Evolutionary conservation across 2,329 filamentous ascomycete species (phyloP), one percentile per base, ranked within the genome.

Genomic region (Colletotrichum liriopes): DNA sequence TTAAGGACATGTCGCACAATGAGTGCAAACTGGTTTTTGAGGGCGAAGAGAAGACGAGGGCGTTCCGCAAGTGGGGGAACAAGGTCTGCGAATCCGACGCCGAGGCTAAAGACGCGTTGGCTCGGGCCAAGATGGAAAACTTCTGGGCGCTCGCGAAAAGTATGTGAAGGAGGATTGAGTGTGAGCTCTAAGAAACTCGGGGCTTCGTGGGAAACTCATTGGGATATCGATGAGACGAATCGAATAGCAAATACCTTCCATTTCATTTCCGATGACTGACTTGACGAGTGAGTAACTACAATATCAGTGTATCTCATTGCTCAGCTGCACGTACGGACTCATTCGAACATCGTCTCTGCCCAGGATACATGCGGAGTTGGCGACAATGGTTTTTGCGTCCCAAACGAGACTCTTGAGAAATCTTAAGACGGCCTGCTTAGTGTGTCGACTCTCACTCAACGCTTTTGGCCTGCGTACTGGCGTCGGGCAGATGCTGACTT

Each of bases 71-170:
- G 79, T 98, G 96, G 94, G 89, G 93, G 3, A 95, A 92, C 74
- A 93, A 94, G 80, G 91, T 96, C n/a, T 98, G 95, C 81, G 96
- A 98, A 83, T 96, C 94, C 2, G 96, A 99, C 80, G 89, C 92
- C 14, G 93, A 97, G 79, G 96, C 96, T 6, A 93, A 94, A 79
- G 94, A 98, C 76, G 88, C 92, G 29, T 83, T 99, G 74, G 85
- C 91, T 16, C 89, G 94, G 76, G 90, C 91, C 7, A 98, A 97
- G 86, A 93, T 98, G 89, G 96, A 98, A 77, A 97, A 93, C 77
- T 96, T 99, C 79, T 99, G 96, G 96, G 93, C 93, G 12, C 84
- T 96, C 76, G 96, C 95, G 0, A 97, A 97, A 86, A 94, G 81
- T 20, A 72, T 75, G 61, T 52, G 6, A 81, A 39, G 23, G n/a